Percentiles rank a stretch among this genome's conserved stretches.
Evolutionary conservation across 1,284 basidiomycete genomes (phyloP).

Genomic region (Ceratobasidium sp.): DNA sequence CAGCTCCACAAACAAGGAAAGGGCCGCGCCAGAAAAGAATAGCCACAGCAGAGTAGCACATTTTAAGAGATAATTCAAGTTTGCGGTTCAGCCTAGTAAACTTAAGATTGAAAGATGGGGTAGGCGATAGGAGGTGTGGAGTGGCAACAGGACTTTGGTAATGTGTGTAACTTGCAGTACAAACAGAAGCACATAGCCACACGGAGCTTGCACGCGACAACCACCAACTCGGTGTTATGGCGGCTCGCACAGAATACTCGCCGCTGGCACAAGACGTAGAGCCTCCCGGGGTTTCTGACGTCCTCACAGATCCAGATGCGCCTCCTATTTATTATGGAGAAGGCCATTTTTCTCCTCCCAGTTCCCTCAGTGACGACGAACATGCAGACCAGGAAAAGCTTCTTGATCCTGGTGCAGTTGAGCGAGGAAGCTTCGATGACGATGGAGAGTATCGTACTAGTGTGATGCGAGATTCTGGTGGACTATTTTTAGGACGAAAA

Average conservation of each 20-base stretch:
- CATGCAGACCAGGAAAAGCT: conserved; percentile 44
- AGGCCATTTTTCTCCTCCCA: conserved; percentile 74
- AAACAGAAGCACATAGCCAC: neutral
- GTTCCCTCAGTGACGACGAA: conserved; percentile 73
- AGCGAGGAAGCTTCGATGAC: conserved; percentile 41
- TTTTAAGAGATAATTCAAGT: no score
- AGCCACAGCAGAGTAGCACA: no score
- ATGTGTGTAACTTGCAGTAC: neutral
- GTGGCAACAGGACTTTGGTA: neutral
- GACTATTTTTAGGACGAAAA: conserved; percentile 47
- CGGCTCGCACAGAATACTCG: conserved; percentile 37
- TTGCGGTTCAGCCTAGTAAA: no score
- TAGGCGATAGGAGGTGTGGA: neutral
- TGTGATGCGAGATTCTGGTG: conserved; percentile 28
- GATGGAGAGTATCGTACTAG: conserved; percentile 26
- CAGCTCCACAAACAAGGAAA: no score
- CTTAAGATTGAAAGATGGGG: no score
- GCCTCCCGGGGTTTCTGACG: conserved; percentile 15
- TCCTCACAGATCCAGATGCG: conserved; percentile 20
- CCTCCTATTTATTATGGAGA: conserved; percentile 73
- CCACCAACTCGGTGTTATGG: conserved; percentile 35
- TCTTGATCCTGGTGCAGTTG: conserved; percentile 34
- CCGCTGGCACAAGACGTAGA: conserved; percentile 46
- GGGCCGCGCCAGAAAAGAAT: no score
- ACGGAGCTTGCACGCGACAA: neutral